A percentile compares a stretch with the other conserved stretches of the same genome.
Evolutionary conservation across 805 yeast genomes (phyloP).

Genomic region (Lachancea lanzarotensis): DNA sequence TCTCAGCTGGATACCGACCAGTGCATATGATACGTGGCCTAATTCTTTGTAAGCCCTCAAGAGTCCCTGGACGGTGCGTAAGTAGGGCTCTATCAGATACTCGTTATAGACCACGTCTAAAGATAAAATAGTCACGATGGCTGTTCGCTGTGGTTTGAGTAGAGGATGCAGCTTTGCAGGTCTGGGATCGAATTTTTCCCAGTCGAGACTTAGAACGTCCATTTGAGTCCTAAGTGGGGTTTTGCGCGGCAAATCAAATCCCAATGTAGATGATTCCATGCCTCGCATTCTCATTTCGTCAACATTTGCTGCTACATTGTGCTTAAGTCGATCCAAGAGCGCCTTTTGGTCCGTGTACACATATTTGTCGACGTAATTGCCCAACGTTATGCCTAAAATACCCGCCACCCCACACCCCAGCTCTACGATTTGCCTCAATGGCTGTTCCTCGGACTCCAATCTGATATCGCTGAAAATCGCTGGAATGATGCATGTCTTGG

Average conservation of each 20-base stretch:
- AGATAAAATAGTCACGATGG: conserved; percentile 23
- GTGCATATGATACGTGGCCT: conserved; percentile 8
- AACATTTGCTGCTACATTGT: conserved; percentile 23
- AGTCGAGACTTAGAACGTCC: conserved; percentile 27
- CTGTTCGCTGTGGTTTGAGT: neutral
- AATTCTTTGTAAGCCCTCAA: conserved; percentile 7
- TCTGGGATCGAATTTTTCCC: conserved; percentile 25
- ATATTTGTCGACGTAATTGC: conserved; percentile 26
- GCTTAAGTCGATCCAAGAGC: conserved; percentile 22
- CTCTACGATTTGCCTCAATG: conserved; percentile 19
- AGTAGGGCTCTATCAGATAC: conserved; percentile 28
- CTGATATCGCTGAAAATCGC: conserved; percentile 5
- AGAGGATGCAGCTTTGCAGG: neutral
- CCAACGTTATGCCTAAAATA: conserved; percentile 21
- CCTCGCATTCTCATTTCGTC: conserved; percentile 19
- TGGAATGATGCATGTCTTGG: neutral
- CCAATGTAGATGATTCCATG: conserved; percentile 6
- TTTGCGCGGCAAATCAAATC: neutral
- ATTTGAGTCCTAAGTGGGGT: conserved; percentile 10
- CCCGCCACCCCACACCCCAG: conserved; percentile 32
- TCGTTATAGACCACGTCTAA: conserved; percentile 35
- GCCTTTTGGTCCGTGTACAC: conserved; percentile 32
- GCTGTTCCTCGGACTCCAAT: neutral
- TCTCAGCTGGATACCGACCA: conserved; percentile 30
- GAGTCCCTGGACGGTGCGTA: conserved; percentile 20